Base-by-base conservation (phyloP, 1,284 basidiomycete genomes). In the Cerrena zonata region DNA sequence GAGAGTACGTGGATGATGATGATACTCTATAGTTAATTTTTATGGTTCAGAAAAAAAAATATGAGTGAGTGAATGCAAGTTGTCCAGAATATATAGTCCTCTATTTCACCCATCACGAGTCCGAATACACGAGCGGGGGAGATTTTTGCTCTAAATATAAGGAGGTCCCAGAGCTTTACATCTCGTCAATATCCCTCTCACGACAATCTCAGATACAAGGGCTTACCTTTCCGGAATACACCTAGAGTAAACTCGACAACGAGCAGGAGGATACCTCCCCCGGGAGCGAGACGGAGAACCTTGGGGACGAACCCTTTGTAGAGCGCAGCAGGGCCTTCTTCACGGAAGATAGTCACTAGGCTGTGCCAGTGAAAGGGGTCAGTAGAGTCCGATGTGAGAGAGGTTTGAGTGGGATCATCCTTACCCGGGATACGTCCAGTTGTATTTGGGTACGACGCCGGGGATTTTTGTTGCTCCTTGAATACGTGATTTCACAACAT, bases 301-400 rank as follows among this genome's bases (percentile, higher is more conserved):
- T 93, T 91, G 12, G 89, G 89, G 23, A 89, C 73, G 66, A 94
- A 94, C 15, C 94, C 95, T 69, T 97, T 97, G 80, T 98, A 99
- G 42, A 98, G 75, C 3, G 94, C 94, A 4, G 73, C 82, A 2
- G 87, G 62, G 23, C 95, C 95, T 70, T 99, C 95, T 71, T 96
- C 91, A 41, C 88, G 82, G 55, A 89, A 83, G 59, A 98, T 91
- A 12, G 86, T 86, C 36, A 83, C 71, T 40, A 91, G 72, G 41
- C 78, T 80, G 53, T 7, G 24, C 2, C 48, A 47, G 24, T 52
- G 25, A 19, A n/a, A 25, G 19, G 45, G 19, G n/a, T n/a, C n/a
- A n/a, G n/a, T n/a, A n/a, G n/a, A n/a, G n/a, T n/a, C n/a, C n/a
- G n/a, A n/a, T 24, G 39, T 43, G 3, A 48, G 47, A 22, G 24